Evolutionary conservation across 225 moss, liverwort and hornwort genomes (phyloP).

Genomic region (Bryoerythrophyllum caledonicum): DNA sequence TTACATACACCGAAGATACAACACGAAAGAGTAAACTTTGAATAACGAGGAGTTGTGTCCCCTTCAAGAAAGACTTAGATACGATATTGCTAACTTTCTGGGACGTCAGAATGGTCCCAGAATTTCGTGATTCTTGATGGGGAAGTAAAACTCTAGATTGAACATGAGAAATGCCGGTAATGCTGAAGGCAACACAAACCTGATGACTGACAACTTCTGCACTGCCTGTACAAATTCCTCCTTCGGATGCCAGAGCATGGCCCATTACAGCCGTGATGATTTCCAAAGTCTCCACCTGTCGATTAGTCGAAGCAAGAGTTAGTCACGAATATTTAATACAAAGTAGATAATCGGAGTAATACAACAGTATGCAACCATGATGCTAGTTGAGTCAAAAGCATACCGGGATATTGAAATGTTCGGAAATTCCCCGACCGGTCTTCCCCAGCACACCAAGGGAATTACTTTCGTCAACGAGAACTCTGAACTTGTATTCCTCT

Average conservation of each 20-base stretch:
- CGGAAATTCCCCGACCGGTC: slow-evolving; percentile 89
- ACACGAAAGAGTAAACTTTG: background rate
- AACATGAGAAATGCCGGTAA: slow-evolving; percentile 1
- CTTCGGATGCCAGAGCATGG: slow-evolving; percentile 87
- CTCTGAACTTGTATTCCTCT: slow-evolving; percentile 87
- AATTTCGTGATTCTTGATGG: background rate
- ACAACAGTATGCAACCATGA: background rate
- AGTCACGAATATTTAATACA: slow-evolving; percentile 6
- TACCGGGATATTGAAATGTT: slow-evolving; percentile 84
- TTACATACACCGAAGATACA: background rate
- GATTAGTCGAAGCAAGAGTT: background rate
- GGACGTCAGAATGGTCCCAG: background rate
- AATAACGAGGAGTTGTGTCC: background rate
- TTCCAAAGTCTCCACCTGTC: slow-evolving; percentile 85
- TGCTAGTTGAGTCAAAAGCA: slow-evolving; percentile 9
- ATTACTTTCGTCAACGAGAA: slow-evolving; percentile 94
- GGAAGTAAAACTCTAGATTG: background rate
- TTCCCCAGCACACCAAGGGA: slow-evolving; percentile 87
- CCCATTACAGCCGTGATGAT: slow-evolving; percentile 94
- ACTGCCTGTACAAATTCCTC: slow-evolving; percentile 96
- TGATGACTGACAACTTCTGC: slow-evolving; percentile 95
- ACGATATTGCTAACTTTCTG: slow-evolving; percentile 5
- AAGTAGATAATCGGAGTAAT: background rate
- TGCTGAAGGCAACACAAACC: slow-evolving; percentile 47
- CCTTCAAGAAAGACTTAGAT: background rate